These are phyloP conservation scores for Starmerella vaccinii DNA, from an alignment of 805 yeast species.

Conservation along the genomic window DNA sequence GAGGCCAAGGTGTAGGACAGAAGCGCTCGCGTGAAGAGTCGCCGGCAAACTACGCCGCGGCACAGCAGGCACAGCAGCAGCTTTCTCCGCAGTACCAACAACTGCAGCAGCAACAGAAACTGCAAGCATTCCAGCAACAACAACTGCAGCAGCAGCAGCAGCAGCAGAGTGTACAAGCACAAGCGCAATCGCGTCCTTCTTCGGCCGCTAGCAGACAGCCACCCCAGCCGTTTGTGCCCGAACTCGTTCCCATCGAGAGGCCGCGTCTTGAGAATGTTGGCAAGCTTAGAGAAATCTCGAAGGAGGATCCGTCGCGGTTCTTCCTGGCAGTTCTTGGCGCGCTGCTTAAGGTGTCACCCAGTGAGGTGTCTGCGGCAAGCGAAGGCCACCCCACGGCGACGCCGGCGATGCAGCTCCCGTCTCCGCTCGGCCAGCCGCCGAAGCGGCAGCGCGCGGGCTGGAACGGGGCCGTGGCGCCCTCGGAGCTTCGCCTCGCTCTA, in stretches of 20 bases:
- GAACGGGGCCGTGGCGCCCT: constrained; percentile 27
- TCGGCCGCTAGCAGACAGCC: constrained; percentile 2
- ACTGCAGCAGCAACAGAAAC: constrained; percentile 28
- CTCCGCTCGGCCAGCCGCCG: constrained; percentile 6
- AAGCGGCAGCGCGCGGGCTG: constrained; percentile 12
- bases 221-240: constrained; percentile 11
- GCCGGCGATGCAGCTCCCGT: not conserved
- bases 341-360: constrained; percentile 29
- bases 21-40: constrained; percentile 1
- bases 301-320: constrained; percentile 28
- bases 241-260: constrained; percentile 15
- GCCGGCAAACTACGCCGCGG: constrained; percentile 32
- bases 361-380: constrained; percentile 23
- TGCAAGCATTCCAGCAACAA: constrained; percentile 13
- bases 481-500: constrained; percentile 30
- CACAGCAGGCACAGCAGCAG: constrained; percentile 19
- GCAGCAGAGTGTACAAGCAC: constrained; percentile 23
- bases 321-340: constrained; percentile 31
- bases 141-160: constrained; percentile 9
- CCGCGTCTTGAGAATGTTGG: constrained; percentile 22
- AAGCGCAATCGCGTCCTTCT: constrained; percentile 18
- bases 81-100: not conserved
- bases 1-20: not conserved
- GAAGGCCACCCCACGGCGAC: constrained; percentile 14
- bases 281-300: constrained; percentile 27